Percentiles rank a stretch among this genome's conserved stretches.
phyloP scores from a whole-genome alignment of 306 rosid species.

The Trichosanthes truncata region DNA sequence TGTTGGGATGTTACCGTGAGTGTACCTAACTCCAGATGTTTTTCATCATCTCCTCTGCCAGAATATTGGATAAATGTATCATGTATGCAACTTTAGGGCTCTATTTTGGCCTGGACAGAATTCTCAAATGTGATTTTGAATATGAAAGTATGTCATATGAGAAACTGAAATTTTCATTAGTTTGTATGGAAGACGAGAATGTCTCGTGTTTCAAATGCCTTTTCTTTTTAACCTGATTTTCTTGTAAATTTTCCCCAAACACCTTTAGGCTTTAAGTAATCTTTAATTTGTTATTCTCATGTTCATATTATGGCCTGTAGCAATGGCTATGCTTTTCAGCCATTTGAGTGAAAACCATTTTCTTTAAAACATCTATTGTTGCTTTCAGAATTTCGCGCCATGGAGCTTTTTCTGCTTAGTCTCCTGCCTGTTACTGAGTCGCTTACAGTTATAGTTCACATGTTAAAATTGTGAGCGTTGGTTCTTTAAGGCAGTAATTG shows the following conservation, averaged over 20 bases:
- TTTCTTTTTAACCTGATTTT: neutral
- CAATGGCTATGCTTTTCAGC: neutral
- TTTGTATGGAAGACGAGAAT: neutral
- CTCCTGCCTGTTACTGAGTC: neutral
- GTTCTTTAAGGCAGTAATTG: neutral
- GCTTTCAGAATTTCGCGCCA: neutral
- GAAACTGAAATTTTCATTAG: neutral
- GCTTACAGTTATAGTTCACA: neutral
- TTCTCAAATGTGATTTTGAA: neutral
- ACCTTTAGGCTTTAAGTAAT: neutral
- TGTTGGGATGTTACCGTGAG: constrained; percentile 36
- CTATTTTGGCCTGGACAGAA: neutral
- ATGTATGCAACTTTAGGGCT: neutral
- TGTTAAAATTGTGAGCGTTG: neutral
- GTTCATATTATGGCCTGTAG: neutral
- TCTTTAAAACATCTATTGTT: neutral
- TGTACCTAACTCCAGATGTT: neutral
- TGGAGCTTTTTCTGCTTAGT: neutral
- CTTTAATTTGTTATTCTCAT: neutral
- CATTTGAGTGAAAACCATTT: neutral
- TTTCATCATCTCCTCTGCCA: neutral
- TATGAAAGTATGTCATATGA: neutral
- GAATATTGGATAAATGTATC: constrained; percentile 4
- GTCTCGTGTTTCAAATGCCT: neutral
- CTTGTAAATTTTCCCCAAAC: neutral